Conservation (phyloP, 73 alveolate genomes). For the Paramecium caudatum region DNA sequence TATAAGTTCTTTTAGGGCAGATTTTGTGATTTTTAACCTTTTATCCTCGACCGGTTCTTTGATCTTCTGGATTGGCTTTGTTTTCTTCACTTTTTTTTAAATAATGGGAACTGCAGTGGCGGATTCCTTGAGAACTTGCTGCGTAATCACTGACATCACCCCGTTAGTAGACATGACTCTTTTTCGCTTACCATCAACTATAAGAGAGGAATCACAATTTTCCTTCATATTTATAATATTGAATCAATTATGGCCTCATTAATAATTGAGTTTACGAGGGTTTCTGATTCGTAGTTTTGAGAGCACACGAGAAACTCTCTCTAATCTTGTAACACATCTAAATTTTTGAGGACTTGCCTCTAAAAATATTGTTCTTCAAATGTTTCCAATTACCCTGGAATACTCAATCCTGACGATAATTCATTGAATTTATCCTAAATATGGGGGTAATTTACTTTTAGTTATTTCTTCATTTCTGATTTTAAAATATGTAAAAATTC, state of each 20-base stretch:
- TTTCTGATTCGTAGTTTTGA: neutral
- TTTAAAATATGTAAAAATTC: neutral
- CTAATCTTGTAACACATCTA: neutral
- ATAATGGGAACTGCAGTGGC: neutral
- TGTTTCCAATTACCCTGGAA: neutral
- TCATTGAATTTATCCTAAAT: neutral
- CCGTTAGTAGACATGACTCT: slow-evolving; percentile 58
- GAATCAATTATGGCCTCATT: slow-evolving; percentile 8
- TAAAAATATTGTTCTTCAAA: neutral
- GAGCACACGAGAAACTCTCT: neutral
- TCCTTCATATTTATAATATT: slow-evolving; percentile 22
- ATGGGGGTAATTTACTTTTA: neutral
- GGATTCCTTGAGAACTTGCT: neutral
- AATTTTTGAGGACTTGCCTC: neutral
- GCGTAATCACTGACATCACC: slow-evolving; percentile 23
- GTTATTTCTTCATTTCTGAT: neutral
- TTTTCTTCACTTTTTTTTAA: slow-evolving; percentile 14
- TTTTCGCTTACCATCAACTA: slow-evolving; percentile 54
- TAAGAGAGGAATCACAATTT: neutral
- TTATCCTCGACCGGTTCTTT: neutral
- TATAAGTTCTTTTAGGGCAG: slow-evolving; percentile 24
- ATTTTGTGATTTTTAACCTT: slow-evolving; percentile 20
- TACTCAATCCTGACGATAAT: neutral
- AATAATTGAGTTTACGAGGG: neutral
- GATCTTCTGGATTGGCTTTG: neutral